These are phyloP conservation scores for Solanum chacoense DNA, from an alignment of 305 asterid genomes.

Conservation along the genomic window DNA sequence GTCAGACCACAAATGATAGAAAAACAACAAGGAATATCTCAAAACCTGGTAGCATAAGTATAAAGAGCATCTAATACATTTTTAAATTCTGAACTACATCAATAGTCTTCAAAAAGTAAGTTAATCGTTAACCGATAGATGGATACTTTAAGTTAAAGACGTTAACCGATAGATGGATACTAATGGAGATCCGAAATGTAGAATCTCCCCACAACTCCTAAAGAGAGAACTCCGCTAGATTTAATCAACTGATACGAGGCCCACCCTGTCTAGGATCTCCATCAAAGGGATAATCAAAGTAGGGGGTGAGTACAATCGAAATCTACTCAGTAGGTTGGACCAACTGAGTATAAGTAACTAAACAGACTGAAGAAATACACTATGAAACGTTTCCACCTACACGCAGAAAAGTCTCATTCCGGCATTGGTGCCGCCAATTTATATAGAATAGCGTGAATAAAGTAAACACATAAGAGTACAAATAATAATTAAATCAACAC, in stretches of 20 bases:
- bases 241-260: background rate
- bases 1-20: background rate
- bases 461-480: background rate
- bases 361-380: background rate
- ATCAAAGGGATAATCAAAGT: background rate
- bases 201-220: too few relatives aligned
- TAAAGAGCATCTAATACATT: background rate
- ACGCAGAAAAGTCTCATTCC: too few relatives aligned
- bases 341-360: background rate
- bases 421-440: background rate
- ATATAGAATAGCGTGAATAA: background rate
- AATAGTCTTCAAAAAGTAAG: background rate
- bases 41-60: background rate
- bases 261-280: background rate
- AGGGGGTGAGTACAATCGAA: background rate
- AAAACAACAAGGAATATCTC: background rate
- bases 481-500: background rate
- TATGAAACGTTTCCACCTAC: background rate
- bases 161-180: background rate
- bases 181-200: background rate
- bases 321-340: background rate
- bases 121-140: too few relatives aligned
- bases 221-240: background rate
- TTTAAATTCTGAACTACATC: background rate
- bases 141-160: background rate